These are phyloP conservation scores for Coniochaeta prunicola DNA, from an alignment of 2,329 filamentous ascomycete species.

Conservation along the genomic window DNA sequence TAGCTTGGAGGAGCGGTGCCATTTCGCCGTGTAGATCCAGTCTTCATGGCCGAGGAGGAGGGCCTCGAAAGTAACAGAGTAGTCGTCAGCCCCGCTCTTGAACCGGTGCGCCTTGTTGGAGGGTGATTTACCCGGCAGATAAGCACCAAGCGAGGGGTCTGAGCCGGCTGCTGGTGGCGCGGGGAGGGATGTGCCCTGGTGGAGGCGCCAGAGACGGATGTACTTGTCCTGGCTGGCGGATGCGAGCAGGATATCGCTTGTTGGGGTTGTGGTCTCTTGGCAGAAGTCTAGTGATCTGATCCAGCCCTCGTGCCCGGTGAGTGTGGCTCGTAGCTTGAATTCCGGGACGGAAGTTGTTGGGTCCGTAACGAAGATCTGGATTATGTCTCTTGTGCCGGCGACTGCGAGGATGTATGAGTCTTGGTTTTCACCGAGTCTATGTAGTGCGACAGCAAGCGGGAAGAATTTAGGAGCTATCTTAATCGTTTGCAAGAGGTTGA, in stretches of 20 bases:
- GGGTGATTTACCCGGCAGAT: conserved; percentile 62
- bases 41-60: conserved; percentile 92
- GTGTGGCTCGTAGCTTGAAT: conserved; percentile 67
- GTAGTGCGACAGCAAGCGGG: conserved; percentile 68
- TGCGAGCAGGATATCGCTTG: conserved; percentile 70
- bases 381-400: conserved; percentile 74
- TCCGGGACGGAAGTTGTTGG: conserved; percentile 17
- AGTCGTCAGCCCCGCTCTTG: conserved; percentile 51
- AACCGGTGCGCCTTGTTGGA: conserved; percentile 87
- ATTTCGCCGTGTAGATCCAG: conserved; percentile 89
- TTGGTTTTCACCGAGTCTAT: conserved; percentile 43
- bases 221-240: conserved; percentile 98
- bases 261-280: conserved; percentile 42
- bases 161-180: conserved; percentile 43
- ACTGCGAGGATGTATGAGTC: conserved; percentile 64
- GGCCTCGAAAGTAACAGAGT: conserved; percentile 87
- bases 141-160: conserved; percentile 48
- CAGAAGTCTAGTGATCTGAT: conserved; percentile 78
- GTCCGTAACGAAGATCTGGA: conserved; percentile 61
- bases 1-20: conserved; percentile 53
- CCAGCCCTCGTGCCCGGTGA: conserved; percentile 92
- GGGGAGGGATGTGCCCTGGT: conserved; percentile 59
- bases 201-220: conserved; percentile 85
- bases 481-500: conserved; percentile 61
- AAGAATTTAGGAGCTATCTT: conserved; percentile 72